These are phyloP conservation scores for Torulaspora indica DNA, from an alignment of 805 yeast species.

Conservation along the genomic window DNA sequence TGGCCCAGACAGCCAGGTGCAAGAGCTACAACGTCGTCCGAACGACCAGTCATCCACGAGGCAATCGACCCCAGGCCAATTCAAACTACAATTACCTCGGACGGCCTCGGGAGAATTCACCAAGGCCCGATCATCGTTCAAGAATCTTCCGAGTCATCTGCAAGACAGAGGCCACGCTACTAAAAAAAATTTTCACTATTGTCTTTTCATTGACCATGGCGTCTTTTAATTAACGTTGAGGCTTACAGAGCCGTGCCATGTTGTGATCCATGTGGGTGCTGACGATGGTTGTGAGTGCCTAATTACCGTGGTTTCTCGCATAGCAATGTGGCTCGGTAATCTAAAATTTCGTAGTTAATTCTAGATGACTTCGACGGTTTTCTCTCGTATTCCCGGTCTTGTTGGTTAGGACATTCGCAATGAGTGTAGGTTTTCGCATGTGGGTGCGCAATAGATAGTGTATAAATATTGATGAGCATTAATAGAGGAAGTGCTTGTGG, in stretches of 20 bases:
- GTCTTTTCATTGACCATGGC: not conserved
- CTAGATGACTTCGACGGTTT: not conserved
- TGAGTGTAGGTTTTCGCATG: conserved; percentile 4
- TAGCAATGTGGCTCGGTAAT: conserved; percentile 2
- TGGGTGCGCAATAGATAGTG: conserved; percentile 2
- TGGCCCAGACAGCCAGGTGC: too few species aligned
- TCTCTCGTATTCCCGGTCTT: conserved; percentile 5
- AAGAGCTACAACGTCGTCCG: too few species aligned
- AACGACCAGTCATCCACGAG: too few species aligned
- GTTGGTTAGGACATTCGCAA: not conserved
- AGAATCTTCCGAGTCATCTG: not conserved
- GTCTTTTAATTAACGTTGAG: conserved; percentile 4
- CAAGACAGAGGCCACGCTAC: not conserved
- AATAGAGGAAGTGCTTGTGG: too few species aligned
- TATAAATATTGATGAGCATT: not conserved
- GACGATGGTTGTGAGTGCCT: too few species aligned
- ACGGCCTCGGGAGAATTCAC: too few species aligned
- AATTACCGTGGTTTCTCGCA: not conserved
- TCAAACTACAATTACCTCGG: too few species aligned
- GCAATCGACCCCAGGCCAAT: too few species aligned
- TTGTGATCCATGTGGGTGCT: not conserved
- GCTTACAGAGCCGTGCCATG: conserved; percentile 7
- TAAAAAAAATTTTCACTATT: conserved; percentile 1
- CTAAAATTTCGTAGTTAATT: not conserved
- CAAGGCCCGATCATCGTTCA: too few species aligned